phyloP scores from a whole-genome alignment of 1,284 basidiomycete genomes.

The Amylostereum chailletii region DNA sequence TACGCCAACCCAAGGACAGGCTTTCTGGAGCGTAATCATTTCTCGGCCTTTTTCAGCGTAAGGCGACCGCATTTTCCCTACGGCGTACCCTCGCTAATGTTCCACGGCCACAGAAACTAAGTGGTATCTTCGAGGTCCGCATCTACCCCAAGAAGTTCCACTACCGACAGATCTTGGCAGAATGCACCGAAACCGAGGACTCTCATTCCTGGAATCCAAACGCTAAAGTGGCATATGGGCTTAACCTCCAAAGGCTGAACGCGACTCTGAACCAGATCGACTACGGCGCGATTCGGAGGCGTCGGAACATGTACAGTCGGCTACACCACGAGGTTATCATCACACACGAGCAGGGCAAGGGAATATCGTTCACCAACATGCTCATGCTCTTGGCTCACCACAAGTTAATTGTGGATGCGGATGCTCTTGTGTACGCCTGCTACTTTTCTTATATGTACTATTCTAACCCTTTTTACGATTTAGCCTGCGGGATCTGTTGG shows the following conservation, averaged over 20 bases:
- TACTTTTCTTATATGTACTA: not conserved
- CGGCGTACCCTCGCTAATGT: conserved; percentile 5
- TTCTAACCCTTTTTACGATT: conserved; percentile 4
- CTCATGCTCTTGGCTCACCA: conserved; percentile 84
- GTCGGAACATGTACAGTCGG: conserved; percentile 64
- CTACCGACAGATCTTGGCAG: conserved; percentile 47
- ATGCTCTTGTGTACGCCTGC: conserved; percentile 70
- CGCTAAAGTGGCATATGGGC: conserved; percentile 30
- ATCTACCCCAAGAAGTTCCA: conserved; percentile 71
- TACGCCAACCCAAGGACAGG: conserved; percentile 78
- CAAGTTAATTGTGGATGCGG: conserved; percentile 84
- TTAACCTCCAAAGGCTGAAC: conserved; percentile 63
- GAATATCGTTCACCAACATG: conserved; percentile 92
- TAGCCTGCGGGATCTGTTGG: conserved; percentile 77
- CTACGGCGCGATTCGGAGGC: conserved; percentile 48
- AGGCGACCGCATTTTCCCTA: conserved; percentile 20
- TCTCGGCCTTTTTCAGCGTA: conserved; percentile 80
- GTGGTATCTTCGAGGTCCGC: conserved; percentile 78
- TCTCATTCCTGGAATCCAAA: conserved; percentile 8
- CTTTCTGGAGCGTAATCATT: conserved; percentile 63
- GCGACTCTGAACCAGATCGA: conserved; percentile 58
- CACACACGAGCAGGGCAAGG: conserved; percentile 60
- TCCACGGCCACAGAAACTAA: conserved; percentile 46
- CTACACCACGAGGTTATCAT: conserved; percentile 84
- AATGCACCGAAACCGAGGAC: conserved; percentile 30